Evolutionary conservation across 2,329 filamentous ascomycete genomes (phyloP), one percentile per base, ranked within the genome.

Genomic region (Talaromyces pinophilus): DNA sequence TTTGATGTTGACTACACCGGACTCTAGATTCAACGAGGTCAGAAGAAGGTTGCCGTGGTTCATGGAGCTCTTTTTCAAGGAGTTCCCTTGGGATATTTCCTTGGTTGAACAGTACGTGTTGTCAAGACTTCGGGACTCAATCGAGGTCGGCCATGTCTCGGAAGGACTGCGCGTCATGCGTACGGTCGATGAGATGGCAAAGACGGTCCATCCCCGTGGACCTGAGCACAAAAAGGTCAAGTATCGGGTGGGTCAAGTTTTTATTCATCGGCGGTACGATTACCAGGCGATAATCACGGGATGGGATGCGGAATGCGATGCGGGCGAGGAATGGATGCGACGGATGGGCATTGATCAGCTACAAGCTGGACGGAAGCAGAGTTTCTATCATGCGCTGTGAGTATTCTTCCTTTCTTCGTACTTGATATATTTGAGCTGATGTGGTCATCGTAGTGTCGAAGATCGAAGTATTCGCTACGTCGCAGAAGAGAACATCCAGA

Each of bases 351-450:
- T 91, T 10, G 87, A 90, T 76, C 80, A 78, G 28, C 77, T 89
- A 64, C 80, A 82, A n/a, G 80, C 82, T 63, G 89, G 87, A 1
- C 81, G 86, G 55, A 79, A 86, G 67, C 89, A 92, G 78, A 88
- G 88, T 40, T 97, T 92, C 72, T 97, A 97, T 76, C 90, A 93
- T 71, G 92, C 92, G 72, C 82, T 97, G 92, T 97, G 81, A 84
- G 92, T 87, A 28, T 17, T 28, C n/a, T 17, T 30, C 13, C 19
- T 38, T 22, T 17, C 11, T 19, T 48, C 30, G 7, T 28, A 61
- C 38, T 13, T 6, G 25, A 46, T 19, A 8, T 25, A 10, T 2
- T n/a, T 17, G 55, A 42, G 22, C 38, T 60, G 22, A 46, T 30
- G n/a, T 55, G 48, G 13, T 61, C 74, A 17, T n/a, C 50, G 50